Percentiles rank a stretch among this genome's conserved stretches.
These are phyloP conservation scores for Aspergillus carlsbadensis DNA, from an alignment of 495 filamentous ascomycete species.

Conservation along the genomic window DNA sequence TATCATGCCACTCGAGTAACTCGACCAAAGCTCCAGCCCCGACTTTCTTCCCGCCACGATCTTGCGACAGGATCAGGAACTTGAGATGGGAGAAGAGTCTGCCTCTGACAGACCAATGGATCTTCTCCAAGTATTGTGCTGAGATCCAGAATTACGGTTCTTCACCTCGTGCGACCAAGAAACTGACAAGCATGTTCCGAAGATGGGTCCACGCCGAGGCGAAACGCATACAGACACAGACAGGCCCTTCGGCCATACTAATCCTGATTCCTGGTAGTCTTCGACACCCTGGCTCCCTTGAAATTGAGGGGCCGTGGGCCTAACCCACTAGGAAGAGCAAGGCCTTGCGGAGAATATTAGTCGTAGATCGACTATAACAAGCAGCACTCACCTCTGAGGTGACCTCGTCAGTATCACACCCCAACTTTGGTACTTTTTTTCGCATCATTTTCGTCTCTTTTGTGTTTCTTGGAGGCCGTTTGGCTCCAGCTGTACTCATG, in stretches of 20 bases:
- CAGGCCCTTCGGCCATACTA: neutral
- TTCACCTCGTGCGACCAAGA: neutral
- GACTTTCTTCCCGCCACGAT: too few species aligned
- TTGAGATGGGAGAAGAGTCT: too few species aligned
- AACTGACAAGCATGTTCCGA: conserved; percentile 1
- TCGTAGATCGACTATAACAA: conserved; percentile 6
- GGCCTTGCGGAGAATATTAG: conserved; percentile 8
- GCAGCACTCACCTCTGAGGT: neutral
- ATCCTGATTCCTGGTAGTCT: neutral
- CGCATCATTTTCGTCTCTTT: neutral
- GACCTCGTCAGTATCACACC: neutral
- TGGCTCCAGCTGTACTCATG: neutral
- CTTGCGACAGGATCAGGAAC: too few species aligned
- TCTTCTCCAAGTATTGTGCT: neutral
- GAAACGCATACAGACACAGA: conserved; percentile 1
- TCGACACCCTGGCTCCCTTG: neutral
- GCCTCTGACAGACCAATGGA: neutral
- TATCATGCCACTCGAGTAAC: neutral
- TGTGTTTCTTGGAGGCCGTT: neutral
- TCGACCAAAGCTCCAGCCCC: neutral
- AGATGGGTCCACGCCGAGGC: conserved; percentile 5
- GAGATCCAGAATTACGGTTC: neutral
- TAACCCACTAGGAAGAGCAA: neutral
- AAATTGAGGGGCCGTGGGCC: conserved; percentile 7
- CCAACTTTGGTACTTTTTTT: conserved; percentile 1